Evolutionary conservation across 805 yeast genomes (phyloP).

Genomic region (Cyberlindnera euphorbiiphila): DNA sequence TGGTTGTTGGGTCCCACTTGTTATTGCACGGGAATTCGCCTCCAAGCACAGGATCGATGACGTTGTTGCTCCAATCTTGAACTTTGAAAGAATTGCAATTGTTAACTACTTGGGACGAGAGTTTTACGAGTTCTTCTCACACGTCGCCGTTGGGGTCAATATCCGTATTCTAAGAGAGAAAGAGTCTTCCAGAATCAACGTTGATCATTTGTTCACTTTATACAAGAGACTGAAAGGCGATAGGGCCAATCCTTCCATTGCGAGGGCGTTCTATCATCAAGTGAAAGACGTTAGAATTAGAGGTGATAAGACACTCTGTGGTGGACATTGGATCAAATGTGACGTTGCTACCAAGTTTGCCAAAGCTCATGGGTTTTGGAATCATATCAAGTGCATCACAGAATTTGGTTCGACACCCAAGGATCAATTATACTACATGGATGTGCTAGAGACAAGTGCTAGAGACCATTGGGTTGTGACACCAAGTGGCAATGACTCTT

Average conservation of each 20-base stretch:
- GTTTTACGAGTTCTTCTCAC: conserved; percentile 27
- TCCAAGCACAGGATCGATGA: conserved; percentile 15
- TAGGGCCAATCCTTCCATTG: conserved; percentile 4
- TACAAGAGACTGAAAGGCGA: conserved; percentile 19
- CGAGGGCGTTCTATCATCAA: conserved; percentile 16
- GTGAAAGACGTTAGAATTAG: conserved; percentile 13
- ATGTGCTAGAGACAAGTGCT: conserved; percentile 7
- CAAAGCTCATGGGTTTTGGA: conserved; percentile 18
- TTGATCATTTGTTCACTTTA: conserved; percentile 24
- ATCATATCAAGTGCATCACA: conserved; percentile 16
- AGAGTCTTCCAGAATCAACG: conserved; percentile 17
- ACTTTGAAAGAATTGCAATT: conserved; percentile 26
- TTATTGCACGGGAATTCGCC: conserved; percentile 24
- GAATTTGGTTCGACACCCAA: conserved; percentile 18
- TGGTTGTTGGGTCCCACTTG: conserved; percentile 26
- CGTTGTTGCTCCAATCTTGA: conserved; percentile 20
- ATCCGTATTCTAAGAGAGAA: conserved; percentile 26
- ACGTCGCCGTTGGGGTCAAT: conserved; percentile 14
- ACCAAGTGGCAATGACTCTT: conserved; percentile 9
- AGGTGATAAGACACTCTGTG: conserved; percentile 27
- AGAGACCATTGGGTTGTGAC: conserved; percentile 16
- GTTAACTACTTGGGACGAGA: conserved; percentile 23
- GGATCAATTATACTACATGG: conserved; percentile 7
- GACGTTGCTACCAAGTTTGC: conserved; percentile 18
- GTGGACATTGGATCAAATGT: conserved; percentile 28